phyloP scores from a whole-genome alignment of 208 protist species.

The Wallacemonas collosoma region DNA sequence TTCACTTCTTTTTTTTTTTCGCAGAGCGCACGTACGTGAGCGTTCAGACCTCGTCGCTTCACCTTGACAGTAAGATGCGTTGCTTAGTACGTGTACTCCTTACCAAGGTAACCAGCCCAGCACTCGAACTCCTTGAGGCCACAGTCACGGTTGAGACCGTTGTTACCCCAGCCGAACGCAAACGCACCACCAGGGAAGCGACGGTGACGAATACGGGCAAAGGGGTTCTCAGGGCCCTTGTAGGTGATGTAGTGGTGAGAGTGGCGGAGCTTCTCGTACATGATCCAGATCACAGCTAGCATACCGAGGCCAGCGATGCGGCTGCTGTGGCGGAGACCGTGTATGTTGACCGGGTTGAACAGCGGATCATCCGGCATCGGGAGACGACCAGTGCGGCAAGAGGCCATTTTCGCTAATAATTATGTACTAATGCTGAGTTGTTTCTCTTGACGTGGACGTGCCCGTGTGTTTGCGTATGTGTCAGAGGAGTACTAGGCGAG shows the following conservation, averaged over 20 bases:
- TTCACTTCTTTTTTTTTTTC: no score
- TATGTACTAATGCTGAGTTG: background rate
- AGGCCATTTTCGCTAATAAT: conserved; percentile 39
- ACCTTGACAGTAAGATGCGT: background rate
- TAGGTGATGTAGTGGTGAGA: conserved; percentile 83
- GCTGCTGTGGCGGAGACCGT: conserved; percentile 61
- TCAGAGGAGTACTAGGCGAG: no score
- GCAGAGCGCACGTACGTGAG: no score
- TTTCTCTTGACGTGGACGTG: no score
- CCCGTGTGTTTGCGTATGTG: no score
- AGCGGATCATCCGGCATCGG: conserved; percentile 86
- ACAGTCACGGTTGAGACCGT: conserved; percentile 89
- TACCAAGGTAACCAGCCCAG: conserved; percentile 88
- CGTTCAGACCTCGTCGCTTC: no score
- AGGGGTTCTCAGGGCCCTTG: conserved; percentile 84
- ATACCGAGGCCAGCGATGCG: conserved; percentile 61
- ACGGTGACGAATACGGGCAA: conserved; percentile 78
- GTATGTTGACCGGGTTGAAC: conserved; percentile 52
- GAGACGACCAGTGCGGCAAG: conserved; percentile 77
- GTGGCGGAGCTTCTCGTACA: conserved; percentile 81
- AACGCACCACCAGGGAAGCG: conserved; percentile 78
- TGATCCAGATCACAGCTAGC: conserved; percentile 71
- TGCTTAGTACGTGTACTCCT: conserved; percentile 37
- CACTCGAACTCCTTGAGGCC: conserved; percentile 87
- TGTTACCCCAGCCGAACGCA: conserved; percentile 89